Evolutionary conservation across 805 yeast species (phyloP).

Genomic region (Naumovozyma castellii): DNA sequence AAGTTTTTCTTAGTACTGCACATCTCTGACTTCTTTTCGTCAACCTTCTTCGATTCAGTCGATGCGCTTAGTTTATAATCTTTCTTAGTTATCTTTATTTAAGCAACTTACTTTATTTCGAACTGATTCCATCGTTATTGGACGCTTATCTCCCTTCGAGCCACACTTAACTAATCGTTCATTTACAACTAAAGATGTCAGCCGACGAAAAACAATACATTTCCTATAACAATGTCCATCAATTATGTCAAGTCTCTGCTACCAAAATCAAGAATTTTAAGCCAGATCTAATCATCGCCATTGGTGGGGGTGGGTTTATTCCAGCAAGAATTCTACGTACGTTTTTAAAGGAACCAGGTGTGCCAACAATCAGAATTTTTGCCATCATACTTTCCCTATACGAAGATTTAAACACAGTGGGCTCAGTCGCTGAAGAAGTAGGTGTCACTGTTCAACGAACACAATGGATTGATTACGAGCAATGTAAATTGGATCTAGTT

Average conservation of each 20-base stretch:
- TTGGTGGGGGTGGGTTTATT: slow-evolving; percentile 96
- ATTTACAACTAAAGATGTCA: slow-evolving; percentile 12
- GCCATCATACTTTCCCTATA: slow-evolving; percentile 89
- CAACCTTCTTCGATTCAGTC: too few relatives aligned
- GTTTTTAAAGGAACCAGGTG: slow-evolving; percentile 77
- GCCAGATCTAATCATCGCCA: slow-evolving; percentile 87
- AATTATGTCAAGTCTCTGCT: slow-evolving; percentile 56
- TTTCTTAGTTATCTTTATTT: too few relatives aligned
- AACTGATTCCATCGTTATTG: too few relatives aligned
- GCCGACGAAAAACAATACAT: slow-evolving; percentile 51
- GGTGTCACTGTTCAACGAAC: slow-evolving; percentile 67
- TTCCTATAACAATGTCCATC: slow-evolving; percentile 74
- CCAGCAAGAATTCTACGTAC: slow-evolving; percentile 95
- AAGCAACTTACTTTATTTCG: too few relatives aligned
- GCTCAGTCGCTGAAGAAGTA: slow-evolving; percentile 44
- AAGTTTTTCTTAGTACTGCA: too few relatives aligned
- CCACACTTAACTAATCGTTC: neutral
- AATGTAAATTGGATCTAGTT: slow-evolving; percentile 47
- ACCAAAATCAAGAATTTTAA: slow-evolving; percentile 57
- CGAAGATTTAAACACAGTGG: slow-evolving; percentile 64
- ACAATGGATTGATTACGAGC: slow-evolving; percentile 74
- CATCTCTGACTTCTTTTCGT: too few relatives aligned
- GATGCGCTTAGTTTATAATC: too few relatives aligned
- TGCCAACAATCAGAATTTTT: slow-evolving; percentile 85
- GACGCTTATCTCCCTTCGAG: neutral